Conservation (phyloP, 1,284 basidiomycete genomes). For the Hemileia vastatrix region DNA sequence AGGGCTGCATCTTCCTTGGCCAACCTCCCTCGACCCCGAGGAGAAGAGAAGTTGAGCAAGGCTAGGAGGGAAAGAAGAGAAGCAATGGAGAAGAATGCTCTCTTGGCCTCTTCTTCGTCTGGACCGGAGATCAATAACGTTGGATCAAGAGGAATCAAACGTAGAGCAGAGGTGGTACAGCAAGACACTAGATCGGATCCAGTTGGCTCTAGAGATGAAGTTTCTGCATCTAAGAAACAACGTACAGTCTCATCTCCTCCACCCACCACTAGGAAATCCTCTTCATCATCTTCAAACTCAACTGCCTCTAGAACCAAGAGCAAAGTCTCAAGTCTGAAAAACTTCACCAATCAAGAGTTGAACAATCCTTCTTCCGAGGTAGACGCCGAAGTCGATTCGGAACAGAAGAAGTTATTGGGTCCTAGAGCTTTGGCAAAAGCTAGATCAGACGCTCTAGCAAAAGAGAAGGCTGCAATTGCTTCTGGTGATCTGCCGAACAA, state of each 20-base stretch:
- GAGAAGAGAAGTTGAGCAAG: not conserved
- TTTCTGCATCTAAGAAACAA: not conserved
- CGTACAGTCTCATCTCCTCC: not conserved
- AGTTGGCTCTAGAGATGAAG: not conserved
- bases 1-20: too few species aligned
- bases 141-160: not conserved
- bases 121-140: not conserved
- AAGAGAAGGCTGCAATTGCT: not conserved
- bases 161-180: not conserved
- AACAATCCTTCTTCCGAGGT: too few species aligned
- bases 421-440: not conserved
- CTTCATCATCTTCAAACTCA: not conserved
- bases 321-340: not conserved
- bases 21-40: too few species aligned
- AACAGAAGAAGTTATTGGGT: not conserved
- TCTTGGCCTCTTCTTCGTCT: not conserved
- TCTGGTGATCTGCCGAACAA: not conserved
- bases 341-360: not conserved
- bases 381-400: not conserved
- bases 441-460: not conserved
- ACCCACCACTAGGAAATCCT: not conserved
- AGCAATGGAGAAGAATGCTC: not conserved
- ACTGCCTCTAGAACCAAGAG: too few species aligned
- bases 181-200: not conserved
- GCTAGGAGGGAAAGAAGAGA: not conserved